These are phyloP conservation scores for Syzygium oleosum DNA, from an alignment of 345 rosid species.

Conservation along the genomic window DNA sequence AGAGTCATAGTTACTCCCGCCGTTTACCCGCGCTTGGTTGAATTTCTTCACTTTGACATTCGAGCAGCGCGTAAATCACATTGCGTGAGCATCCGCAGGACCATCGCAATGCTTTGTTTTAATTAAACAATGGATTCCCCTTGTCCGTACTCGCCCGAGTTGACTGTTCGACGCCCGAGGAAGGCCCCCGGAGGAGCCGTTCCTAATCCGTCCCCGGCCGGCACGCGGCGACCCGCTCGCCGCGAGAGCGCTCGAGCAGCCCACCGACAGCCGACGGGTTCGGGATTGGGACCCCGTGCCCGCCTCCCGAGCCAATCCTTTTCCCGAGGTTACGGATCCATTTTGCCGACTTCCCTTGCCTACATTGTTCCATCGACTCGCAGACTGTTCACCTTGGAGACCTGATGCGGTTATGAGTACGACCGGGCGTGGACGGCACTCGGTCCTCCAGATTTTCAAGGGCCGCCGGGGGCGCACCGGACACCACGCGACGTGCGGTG, in stretches of 20 bases:
- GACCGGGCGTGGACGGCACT: slow-evolving; percentile 7
- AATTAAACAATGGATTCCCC: not conserved
- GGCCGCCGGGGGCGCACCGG: not conserved
- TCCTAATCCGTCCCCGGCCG: not conserved
- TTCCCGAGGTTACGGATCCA: not conserved
- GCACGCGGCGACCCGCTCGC: not conserved
- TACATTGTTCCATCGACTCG: not conserved
- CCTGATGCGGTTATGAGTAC: slow-evolving; percentile 15
- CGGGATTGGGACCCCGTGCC: not conserved
- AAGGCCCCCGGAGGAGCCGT: not conserved
- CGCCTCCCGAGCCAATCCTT: not conserved
- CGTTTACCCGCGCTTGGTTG: not conserved
- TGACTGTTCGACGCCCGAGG: not conserved
- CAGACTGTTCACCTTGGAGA: slow-evolving; percentile 9
- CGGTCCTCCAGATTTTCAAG: slow-evolving; percentile 10
- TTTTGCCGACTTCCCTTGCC: not conserved
- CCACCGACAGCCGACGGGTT: not conserved
- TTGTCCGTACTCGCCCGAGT: not conserved
- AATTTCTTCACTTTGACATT: not conserved
- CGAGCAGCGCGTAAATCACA: not conserved
- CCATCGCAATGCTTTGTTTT: not conserved
- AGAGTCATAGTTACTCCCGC: not conserved
- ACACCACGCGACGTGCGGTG: not conserved
- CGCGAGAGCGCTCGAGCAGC: not conserved
- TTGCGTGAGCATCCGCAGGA: not conserved